These are phyloP conservation scores for Botrytis fragariae DNA, from an alignment of 2,329 filamentous ascomycete genomes.

Conservation along the genomic window DNA sequence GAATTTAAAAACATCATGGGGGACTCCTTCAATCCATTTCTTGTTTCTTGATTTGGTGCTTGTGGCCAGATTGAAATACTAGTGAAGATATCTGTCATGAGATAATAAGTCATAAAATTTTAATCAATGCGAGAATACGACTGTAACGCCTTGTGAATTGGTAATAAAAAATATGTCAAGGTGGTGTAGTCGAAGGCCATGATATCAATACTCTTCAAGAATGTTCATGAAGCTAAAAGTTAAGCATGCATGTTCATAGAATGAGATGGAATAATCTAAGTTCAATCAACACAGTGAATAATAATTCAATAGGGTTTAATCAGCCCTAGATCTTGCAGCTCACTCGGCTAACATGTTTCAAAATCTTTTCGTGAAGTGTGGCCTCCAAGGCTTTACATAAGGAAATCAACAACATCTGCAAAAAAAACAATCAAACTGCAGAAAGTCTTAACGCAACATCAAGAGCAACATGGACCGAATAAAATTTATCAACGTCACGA, in stretches of 20 bases:
- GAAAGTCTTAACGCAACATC: not conserved
- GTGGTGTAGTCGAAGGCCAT: not conserved
- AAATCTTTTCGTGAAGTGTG: not conserved
- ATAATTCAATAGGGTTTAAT: rapidly evolving
- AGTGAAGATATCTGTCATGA: not conserved
- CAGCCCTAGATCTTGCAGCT: not conserved
- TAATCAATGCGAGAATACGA: rapidly evolving
- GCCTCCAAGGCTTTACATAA: not conserved
- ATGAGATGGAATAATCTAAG: not conserved
- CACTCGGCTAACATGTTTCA: not conserved
- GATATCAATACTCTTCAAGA: not conserved
- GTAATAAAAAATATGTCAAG: too few species aligned
- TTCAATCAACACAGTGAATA: not conserved
- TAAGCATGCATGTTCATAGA: not conserved
- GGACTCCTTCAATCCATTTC: not conserved
- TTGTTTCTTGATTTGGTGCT: not conserved
- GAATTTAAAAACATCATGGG: not conserved
- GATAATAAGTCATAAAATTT: not conserved
- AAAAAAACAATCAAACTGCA: not conserved
- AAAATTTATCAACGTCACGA: not conserved
- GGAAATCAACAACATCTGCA: not conserved
- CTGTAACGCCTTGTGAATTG: not conserved
- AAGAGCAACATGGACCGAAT: not conserved
- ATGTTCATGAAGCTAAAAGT: not conserved
- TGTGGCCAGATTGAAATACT: not conserved